Evolutionary conservation across 192 early-diverging fungal genomes (phyloP).

Genomic region (Coemansia aciculifera): DNA sequence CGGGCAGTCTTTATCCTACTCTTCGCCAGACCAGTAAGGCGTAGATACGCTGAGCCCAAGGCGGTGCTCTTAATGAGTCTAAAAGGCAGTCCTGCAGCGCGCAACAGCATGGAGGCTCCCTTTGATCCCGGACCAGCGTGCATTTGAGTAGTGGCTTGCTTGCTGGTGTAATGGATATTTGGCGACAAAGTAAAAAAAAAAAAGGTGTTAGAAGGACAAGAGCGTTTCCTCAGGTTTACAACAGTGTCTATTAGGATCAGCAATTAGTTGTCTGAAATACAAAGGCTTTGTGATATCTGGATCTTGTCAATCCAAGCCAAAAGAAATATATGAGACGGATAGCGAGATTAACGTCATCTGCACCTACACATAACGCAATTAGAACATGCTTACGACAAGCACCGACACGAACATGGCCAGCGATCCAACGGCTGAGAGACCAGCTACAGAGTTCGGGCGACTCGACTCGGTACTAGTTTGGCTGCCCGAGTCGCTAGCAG

Average conservation of each 20-base stretch:
- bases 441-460: conserved; percentile 1
- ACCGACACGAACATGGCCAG: conserved; percentile 9
- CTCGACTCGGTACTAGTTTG: conserved; percentile 15
- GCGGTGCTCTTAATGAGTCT: conserved; percentile 24
- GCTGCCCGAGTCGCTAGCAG: conserved; percentile 13
- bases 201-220: neutral
- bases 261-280: neutral
- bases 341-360: neutral
- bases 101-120: conserved; percentile 6
- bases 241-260: neutral
- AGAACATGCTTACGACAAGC: conserved; percentile 4
- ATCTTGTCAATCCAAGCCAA: neutral
- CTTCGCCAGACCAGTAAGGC: neutral
- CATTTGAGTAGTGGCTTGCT: neutral
- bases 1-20: neutral
- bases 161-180: neutral
- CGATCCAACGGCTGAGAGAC: conserved; percentile 6
- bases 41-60: conserved; percentile 10
- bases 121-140: neutral
- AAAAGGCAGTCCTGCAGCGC: conserved; percentile 10
- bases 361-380: neutral
- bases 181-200: neutral
- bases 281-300: neutral
- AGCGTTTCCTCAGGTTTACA: neutral
- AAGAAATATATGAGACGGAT: neutral